These are phyloP conservation scores for Fomitopsis serialis DNA, from an alignment of 768 basidiomycete species.

Conservation along the genomic window DNA sequence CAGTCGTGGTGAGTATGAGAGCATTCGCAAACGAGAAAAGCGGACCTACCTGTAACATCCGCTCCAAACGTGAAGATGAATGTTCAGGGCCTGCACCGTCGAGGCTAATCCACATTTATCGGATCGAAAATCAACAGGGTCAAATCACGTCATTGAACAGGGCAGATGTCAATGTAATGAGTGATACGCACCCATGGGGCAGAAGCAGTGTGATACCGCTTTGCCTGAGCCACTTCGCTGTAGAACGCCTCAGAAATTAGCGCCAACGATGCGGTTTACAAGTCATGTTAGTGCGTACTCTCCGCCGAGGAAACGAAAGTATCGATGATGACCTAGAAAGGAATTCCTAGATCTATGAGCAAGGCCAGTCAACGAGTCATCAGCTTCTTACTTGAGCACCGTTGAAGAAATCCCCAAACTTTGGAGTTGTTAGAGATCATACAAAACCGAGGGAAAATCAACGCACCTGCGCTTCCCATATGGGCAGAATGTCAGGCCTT, in stretches of 20 bases:
- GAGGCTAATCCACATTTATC: conserved; percentile 25
- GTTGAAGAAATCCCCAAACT: conserved; percentile 94
- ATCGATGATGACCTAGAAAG: conserved; percentile 70
- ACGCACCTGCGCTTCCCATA: conserved; percentile 87
- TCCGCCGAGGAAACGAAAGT: conserved; percentile 83
- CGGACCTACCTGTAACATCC: conserved; percentile 69
- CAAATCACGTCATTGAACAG: not conserved
- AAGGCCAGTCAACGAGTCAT: no score
- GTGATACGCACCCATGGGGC: conserved; percentile 58
- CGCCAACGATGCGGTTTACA: not conserved
- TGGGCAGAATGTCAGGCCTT: conserved; percentile 69
- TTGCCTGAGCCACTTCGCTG: conserved; percentile 92
- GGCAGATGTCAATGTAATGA: not conserved
- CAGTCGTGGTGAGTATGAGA: not conserved
- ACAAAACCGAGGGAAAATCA: not conserved
- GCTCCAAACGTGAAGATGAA: conserved; percentile 81
- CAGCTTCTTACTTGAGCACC: conserved; percentile 56
- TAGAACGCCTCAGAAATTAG: not conserved
- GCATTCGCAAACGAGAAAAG: not conserved
- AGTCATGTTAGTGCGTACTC: conserved; percentile 41
- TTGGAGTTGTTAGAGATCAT: not conserved
- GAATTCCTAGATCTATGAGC: not conserved
- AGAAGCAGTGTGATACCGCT: conserved; percentile 82
- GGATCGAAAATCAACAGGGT: no score
- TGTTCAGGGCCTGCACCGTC: conserved; percentile 95